phyloP scores from a whole-genome alignment of 1,139 yeast genomes.

The Kluyveromyces sp. region DNA sequence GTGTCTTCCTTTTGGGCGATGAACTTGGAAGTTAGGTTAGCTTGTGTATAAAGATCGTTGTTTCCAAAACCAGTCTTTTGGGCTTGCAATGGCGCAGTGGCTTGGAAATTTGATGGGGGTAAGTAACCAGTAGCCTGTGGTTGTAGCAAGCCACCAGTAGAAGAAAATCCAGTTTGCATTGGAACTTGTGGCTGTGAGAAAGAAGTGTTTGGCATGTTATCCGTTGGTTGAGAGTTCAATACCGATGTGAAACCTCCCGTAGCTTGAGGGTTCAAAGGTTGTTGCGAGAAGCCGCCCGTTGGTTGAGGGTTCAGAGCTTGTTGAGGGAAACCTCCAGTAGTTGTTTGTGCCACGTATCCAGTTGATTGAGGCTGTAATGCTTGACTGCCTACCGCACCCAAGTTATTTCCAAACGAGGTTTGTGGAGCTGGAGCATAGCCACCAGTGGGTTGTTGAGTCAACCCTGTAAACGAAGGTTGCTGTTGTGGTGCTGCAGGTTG shows the following conservation, averaged over 20 bases:
- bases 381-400: constrained; percentile 4
- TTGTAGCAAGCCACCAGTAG: constrained; percentile 26
- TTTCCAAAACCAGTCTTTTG: constrained; percentile 52
- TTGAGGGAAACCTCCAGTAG: constrained; percentile 30
- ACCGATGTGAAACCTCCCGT: constrained; percentile 17
- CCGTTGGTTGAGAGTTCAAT: constrained; percentile 34
- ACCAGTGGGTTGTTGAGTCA: constrained; percentile 20
- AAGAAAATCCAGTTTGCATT: not conserved
- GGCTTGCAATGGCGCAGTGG: constrained; percentile 28
- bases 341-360: constrained; percentile 25
- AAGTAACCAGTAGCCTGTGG: constrained; percentile 40
- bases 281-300: constrained; percentile 13
- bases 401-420: constrained; percentile 19
- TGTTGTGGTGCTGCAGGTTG: constrained; percentile 22
- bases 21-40: constrained; percentile 22
- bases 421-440: constrained; percentile 20
- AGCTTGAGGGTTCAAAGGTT: constrained; percentile 7
- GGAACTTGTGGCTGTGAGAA: constrained; percentile 10
- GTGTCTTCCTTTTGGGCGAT: constrained; percentile 47
- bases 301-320: too few species aligned
- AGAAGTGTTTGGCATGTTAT: constrained; percentile 25
- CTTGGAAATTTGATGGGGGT: constrained; percentile 25
- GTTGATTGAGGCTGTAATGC: constrained; percentile 32
- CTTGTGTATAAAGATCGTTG: constrained; percentile 30
- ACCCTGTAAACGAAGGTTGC: not conserved